A percentile compares a stretch with the other conserved stretches of the same genome.
Conservation (phyloP, 371 early-diverging fungal genomes). For the Mucor lusitanicus region DNA sequence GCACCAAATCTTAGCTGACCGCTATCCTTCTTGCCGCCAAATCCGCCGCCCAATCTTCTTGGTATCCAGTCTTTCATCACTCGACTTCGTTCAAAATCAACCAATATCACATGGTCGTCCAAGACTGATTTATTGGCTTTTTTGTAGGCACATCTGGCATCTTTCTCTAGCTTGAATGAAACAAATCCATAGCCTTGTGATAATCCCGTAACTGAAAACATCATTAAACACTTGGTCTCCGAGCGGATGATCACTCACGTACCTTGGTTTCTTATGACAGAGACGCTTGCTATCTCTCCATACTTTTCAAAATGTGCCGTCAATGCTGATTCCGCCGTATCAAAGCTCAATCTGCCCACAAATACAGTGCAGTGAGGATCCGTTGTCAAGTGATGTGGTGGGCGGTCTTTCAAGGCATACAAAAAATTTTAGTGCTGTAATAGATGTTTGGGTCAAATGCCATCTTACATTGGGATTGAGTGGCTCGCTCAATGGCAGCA, state of each 20-base stretch:
- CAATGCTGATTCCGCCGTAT: slow-evolving; percentile 37
- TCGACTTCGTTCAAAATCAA: slow-evolving; percentile 62
- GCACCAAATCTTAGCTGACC: slow-evolving; percentile 68
- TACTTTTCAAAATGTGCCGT: slow-evolving; percentile 34
- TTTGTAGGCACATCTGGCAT: slow-evolving; percentile 48
- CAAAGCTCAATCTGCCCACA: slow-evolving; percentile 48
- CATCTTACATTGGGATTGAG: slow-evolving; percentile 6
- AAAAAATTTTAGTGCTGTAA: not conserved
- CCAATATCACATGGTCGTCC: slow-evolving; percentile 49
- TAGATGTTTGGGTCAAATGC: not conserved
- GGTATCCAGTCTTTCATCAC: slow-evolving; percentile 63
- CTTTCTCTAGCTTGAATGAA: slow-evolving; percentile 34
- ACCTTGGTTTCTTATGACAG: slow-evolving; percentile 46
- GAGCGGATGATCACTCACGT: slow-evolving; percentile 2
- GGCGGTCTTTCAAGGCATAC: slow-evolving; percentile 30
- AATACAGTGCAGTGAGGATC: slow-evolving; percentile 56
- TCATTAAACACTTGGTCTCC: not conserved
- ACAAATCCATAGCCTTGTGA: slow-evolving; percentile 62
- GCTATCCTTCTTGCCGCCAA: slow-evolving; percentile 62
- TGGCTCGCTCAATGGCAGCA: slow-evolving; percentile 52
- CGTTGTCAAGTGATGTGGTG: slow-evolving; percentile 31
- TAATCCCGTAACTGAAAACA: slow-evolving; percentile 52
- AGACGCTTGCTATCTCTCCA: slow-evolving; percentile 32
- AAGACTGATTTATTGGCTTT: slow-evolving; percentile 37
- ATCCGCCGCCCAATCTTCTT: slow-evolving; percentile 64